phyloP scores from a whole-genome alignment of 495 filamentous ascomycete species.

The Neurospora sp. region DNA sequence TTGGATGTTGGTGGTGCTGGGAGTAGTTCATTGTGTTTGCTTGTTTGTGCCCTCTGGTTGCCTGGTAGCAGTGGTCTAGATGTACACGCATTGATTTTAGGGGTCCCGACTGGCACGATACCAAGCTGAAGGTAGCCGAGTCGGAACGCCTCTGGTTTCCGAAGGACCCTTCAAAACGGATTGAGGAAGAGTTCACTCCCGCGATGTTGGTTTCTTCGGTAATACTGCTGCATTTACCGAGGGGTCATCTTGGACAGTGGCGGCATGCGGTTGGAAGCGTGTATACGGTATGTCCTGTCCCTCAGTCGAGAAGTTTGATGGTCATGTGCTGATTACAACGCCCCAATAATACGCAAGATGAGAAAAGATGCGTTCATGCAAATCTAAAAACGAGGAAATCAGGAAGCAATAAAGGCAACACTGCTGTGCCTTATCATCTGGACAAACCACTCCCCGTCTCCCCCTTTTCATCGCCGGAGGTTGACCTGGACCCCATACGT shows the following conservation, averaged over 20 bases:
- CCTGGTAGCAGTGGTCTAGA: background rate
- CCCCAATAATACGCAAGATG: background rate
- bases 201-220: background rate
- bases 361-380: background rate
- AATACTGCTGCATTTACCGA: background rate
- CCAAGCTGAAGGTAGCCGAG: background rate
- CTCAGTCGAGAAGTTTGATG: background rate
- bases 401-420: background rate
- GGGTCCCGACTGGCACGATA: background rate
- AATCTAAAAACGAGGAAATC: background rate
- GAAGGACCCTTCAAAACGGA: background rate
- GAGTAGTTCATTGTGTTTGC: background rate
- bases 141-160: background rate
- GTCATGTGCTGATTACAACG: background rate
- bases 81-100: background rate
- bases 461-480: background rate
- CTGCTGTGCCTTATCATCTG: background rate
- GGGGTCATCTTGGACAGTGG: background rate
- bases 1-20: background rate
- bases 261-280: background rate
- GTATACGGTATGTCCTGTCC: background rate
- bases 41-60: background rate
- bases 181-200: background rate
- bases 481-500: background rate
- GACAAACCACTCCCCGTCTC: background rate